These are phyloP conservation scores for Botryotinia convoluta DNA, from an alignment of 2,329 filamentous ascomycete genomes.

Conservation along the genomic window DNA sequence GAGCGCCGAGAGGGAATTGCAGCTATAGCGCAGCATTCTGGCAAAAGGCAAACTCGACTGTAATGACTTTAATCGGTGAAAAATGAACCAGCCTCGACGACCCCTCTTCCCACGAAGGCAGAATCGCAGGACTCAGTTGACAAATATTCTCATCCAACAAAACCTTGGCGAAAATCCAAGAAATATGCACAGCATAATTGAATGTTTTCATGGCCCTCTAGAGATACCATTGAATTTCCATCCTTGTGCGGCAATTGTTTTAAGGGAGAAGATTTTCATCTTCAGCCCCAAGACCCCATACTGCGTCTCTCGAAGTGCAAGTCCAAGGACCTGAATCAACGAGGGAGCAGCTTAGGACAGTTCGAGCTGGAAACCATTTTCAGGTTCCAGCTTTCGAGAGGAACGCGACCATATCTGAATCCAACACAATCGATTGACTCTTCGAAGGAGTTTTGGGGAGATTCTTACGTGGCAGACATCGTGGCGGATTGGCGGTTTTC, in stretches of 20 bases:
- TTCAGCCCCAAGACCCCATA: conserved; percentile 79
- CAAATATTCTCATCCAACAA: conserved; percentile 70
- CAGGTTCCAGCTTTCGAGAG: conserved; percentile 63
- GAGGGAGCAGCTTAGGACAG: conserved; percentile 64
- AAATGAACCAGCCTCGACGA: conserved; percentile 32
- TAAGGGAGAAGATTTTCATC: conserved; percentile 64
- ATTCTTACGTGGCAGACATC: conserved; percentile 49
- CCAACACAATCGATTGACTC: conserved; percentile 34
- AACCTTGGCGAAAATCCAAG: conserved; percentile 58
- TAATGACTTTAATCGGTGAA: conserved; percentile 77
- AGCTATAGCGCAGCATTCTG: conserved; percentile 90
- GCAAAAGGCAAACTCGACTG: conserved; percentile 78
- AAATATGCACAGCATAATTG: conserved; percentile 40
- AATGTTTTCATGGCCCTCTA: conserved; percentile 27
- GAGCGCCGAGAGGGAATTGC: conserved; percentile 90
- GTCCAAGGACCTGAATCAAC: conserved; percentile 47
- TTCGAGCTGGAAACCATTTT: conserved; percentile 71
- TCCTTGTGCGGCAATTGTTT: conserved; percentile 65
- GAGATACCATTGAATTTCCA: conserved; percentile 36
- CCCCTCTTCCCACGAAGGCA: conserved; percentile 29
- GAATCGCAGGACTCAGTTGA: conserved; percentile 30
- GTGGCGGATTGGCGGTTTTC: conserved; percentile 46
- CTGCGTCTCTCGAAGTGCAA: conserved; percentile 58
- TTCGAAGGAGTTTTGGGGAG: conserved; percentile 27
- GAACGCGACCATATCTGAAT: conserved; percentile 67